Conservation (phyloP, 768 basidiomycete genomes). For the Mycena polygramma region DNA sequence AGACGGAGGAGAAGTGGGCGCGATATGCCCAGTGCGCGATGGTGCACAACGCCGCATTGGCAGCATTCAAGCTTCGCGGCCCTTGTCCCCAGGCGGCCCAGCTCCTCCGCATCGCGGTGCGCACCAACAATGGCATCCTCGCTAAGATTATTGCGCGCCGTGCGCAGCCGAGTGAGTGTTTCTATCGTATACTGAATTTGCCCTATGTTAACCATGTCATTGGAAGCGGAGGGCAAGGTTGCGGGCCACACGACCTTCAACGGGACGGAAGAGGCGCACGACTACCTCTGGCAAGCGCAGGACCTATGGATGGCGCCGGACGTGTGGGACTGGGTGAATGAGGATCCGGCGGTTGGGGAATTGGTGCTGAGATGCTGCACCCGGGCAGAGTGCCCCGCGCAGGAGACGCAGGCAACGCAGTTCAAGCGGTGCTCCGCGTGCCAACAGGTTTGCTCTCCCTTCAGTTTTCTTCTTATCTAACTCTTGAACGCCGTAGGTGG, state of each 20-base stretch:
- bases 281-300: slow-evolving; percentile 50
- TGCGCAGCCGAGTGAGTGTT: slow-evolving; percentile 43
- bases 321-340: slow-evolving; percentile 33
- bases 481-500: slow-evolving; percentile 28
- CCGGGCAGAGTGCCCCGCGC: slow-evolving; percentile 38
- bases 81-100: slow-evolving; percentile 43
- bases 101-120: slow-evolving; percentile 45
- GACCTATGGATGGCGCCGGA: slow-evolving; percentile 48
- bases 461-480: too few species aligned
- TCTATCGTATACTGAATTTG: too few species aligned
- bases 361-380: slow-evolving; percentile 43
- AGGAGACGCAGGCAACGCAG: slow-evolving; percentile 42
- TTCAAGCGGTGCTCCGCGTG: slow-evolving; percentile 46
- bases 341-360: slow-evolving; percentile 32
- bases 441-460: slow-evolving; percentile 12
- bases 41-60: slow-evolving; percentile 46
- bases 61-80: slow-evolving; percentile 48
- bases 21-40: slow-evolving; percentile 21
- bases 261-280: slow-evolving; percentile 48
- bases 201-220: not conserved
- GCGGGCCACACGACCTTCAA: slow-evolving; percentile 27
- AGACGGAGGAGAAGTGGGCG: slow-evolving; percentile 33
- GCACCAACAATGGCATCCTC: slow-evolving; percentile 44
- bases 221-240: slow-evolving; percentile 35
- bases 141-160: slow-evolving; percentile 47